A percentile compares a stretch with the other conserved stretches of the same genome.
These are phyloP conservation scores for Nymphaea colorata DNA, from an alignment of 164 flowering plant species.

Conservation along the genomic window DNA sequence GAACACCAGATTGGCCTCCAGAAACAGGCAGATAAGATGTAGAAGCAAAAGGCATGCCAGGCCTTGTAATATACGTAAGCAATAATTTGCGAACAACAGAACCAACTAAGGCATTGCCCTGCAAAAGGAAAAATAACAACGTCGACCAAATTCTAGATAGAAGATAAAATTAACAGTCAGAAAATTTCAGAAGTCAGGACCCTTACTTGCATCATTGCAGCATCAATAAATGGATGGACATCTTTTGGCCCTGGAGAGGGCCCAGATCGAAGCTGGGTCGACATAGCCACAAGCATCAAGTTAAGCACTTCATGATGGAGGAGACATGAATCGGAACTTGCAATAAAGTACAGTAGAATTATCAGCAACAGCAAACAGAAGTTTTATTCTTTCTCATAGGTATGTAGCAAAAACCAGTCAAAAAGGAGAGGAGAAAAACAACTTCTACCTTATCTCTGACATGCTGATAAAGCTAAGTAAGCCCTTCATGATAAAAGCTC, in stretches of 20 bases:
- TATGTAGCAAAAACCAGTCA: neutral
- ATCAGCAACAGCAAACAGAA: slow-evolving; percentile 2
- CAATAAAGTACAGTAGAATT: slow-evolving; percentile 3
- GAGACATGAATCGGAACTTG: slow-evolving; percentile 54
- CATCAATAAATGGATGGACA: slow-evolving; percentile 84
- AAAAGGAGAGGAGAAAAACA: slow-evolving; percentile 5
- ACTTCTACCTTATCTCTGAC: slow-evolving; percentile 63
- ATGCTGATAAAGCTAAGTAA: slow-evolving; percentile 63
- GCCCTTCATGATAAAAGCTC: slow-evolving; percentile 45
- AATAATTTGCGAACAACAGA: slow-evolving; percentile 56
- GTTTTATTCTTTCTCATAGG: neutral
- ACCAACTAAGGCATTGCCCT: slow-evolving; percentile 64
- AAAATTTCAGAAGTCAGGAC: too few relatives aligned
- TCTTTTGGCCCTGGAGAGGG: slow-evolving; percentile 81
- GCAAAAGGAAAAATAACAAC: slow-evolving; percentile 9
- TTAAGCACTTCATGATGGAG: slow-evolving; percentile 85
- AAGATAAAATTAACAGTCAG: neutral
- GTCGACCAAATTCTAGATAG: neutral
- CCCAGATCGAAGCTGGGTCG: slow-evolving; percentile 87
- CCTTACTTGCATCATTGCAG: slow-evolving; percentile 71
- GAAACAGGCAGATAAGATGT: slow-evolving; percentile 45
- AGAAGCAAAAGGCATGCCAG: slow-evolving; percentile 32
- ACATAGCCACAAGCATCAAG: slow-evolving; percentile 82
- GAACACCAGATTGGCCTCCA: slow-evolving; percentile 57
- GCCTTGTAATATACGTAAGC: slow-evolving; percentile 52